phyloP scores from a whole-genome alignment of 169 alveolate genomes.

The Plasmodium knowlesi region DNA sequence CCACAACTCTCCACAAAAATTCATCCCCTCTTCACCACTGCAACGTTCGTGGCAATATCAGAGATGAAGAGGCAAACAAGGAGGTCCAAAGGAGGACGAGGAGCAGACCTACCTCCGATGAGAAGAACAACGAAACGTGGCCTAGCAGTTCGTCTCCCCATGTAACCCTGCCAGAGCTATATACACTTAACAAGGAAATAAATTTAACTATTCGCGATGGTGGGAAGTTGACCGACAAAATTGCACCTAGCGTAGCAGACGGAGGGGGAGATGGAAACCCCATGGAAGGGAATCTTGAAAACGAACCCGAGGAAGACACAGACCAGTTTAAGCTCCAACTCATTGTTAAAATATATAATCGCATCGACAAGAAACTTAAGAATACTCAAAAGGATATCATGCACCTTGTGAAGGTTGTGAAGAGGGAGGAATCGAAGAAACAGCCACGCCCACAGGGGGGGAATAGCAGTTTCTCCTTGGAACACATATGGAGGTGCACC shows the following conservation, averaged over 20 bases:
- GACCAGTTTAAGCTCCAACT: slow-evolving; percentile 33
- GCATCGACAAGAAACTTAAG: slow-evolving; percentile 6
- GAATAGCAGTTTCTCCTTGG: background rate
- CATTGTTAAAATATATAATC: slow-evolving; percentile 24
- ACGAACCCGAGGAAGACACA: slow-evolving; percentile 23
- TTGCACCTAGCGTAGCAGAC: background rate
- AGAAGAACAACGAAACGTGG: background rate
- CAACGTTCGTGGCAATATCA: background rate
- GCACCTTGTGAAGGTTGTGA: slow-evolving; percentile 8
- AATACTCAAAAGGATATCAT: slow-evolving; percentile 23
- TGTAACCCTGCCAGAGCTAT: background rate
- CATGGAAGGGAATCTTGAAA: background rate
- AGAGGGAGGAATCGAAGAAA: background rate
- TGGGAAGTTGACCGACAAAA: background rate
- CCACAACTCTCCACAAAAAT: background rate
- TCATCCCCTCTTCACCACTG: background rate
- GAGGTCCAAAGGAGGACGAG: background rate
- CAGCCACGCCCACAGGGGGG: background rate
- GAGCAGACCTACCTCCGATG: background rate
- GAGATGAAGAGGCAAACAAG: background rate
- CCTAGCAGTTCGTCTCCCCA: background rate
- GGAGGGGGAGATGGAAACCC: background rate
- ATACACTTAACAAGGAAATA: background rate
- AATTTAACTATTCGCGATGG: background rate
- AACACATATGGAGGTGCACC: slow-evolving; percentile 21